phyloP scores from a whole-genome alignment of 352 stramenopile genomes.

The Globisporangium alternatum region DNA sequence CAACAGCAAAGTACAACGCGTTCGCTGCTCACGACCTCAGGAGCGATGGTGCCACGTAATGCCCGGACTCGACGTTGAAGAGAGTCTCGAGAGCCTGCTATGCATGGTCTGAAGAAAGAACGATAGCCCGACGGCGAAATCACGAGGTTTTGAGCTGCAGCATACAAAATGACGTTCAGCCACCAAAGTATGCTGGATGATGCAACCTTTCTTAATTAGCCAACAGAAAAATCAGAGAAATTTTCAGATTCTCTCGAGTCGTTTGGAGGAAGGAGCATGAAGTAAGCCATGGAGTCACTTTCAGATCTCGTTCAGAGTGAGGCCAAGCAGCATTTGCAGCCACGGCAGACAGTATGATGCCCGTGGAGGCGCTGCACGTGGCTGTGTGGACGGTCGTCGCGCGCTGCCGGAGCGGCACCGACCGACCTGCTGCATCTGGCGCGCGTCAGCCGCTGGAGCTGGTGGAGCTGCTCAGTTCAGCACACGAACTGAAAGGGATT shows the following conservation, averaged over 20 bases:
- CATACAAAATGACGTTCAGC: no score
- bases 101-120: not conserved
- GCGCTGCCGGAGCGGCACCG: not conserved
- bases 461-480: not conserved
- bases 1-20: not conserved
- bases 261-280: not conserved
- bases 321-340: no score
- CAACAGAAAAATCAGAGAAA: no score
- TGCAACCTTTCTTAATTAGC: no score
- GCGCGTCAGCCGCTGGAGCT: conserved; percentile 2
- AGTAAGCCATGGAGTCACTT: not conserved
- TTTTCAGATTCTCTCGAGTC: no score
- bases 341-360: not conserved
- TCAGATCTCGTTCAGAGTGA: no score
- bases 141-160: no score
- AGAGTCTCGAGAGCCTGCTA: not conserved
- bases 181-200: no score
- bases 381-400: not conserved
- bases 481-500: not conserved
- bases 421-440: conserved; percentile 2
- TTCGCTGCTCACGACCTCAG: not conserved
- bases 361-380: not conserved
- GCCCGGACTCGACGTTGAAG: not conserved
- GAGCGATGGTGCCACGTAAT: not conserved
- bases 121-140: no score